phyloP scores from a whole-genome alignment of 768 basidiomycete genomes.

The Pluteus cervinus region DNA sequence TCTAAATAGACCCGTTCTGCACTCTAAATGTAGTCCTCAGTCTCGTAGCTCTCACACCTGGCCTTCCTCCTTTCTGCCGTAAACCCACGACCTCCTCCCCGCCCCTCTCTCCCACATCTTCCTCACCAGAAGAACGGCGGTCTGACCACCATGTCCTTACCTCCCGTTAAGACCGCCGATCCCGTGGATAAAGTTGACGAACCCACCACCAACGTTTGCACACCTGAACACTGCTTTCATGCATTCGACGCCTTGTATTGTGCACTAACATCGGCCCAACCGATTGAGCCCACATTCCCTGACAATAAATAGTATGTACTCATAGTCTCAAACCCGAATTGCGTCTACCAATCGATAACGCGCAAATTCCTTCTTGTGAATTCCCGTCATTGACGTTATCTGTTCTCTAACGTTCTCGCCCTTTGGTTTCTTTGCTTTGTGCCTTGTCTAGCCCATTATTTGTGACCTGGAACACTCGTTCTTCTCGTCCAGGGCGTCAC shows the following conservation, averaged over 20 bases:
- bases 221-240: constrained; percentile 71
- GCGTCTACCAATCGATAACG: neutral
- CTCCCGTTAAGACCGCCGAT: too few species aligned
- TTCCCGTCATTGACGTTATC: neutral
- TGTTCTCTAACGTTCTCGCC: constrained; percentile 3
- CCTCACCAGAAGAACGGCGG: too few species aligned
- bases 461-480: constrained; percentile 89
- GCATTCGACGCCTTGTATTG: constrained; percentile 82
- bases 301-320: constrained; percentile 72
- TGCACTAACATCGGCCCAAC: constrained; percentile 52
- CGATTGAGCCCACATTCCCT: constrained; percentile 56
- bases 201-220: constrained; percentile 46
- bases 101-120: constrained; percentile 12
- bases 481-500: constrained; percentile 51
- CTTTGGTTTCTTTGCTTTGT: constrained; percentile 5
- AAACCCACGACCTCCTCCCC: constrained; percentile 7
- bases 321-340: neutral
- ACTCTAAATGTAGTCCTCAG: too few species aligned
- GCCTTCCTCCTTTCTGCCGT: too few species aligned
- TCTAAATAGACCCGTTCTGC: too few species aligned
- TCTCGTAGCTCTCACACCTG: too few species aligned
- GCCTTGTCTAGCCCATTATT: constrained; percentile 69
- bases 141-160: too few species aligned
- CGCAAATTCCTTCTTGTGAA: neutral
- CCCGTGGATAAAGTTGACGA: constrained; percentile 26